phyloP scores from a whole-genome alignment of 2,329 filamentous ascomycete genomes.

The Fusarium nelsonii region DNA sequence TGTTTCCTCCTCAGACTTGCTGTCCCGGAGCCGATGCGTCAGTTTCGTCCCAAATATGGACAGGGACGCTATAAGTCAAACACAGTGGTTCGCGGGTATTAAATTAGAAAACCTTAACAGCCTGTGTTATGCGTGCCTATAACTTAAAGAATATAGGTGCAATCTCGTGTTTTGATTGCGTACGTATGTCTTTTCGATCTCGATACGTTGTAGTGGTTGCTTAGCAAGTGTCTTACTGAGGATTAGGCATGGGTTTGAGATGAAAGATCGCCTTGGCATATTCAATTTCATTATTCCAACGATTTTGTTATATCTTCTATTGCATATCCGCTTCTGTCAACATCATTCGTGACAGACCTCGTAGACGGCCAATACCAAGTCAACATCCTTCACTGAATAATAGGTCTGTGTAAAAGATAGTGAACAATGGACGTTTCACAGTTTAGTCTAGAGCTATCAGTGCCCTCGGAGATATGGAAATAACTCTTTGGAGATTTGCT shows the following conservation, averaged over 20 bases:
- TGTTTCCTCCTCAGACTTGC: constrained; percentile 20
- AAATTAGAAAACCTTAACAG: constrained; percentile 6
- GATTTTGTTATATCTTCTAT: constrained; percentile 2
- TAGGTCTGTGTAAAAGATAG: no score
- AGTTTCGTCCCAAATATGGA: constrained; percentile 17
- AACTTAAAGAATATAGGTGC: not conserved
- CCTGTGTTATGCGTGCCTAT: not conserved
- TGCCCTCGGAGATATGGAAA: not conserved
- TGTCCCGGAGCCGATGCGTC: not conserved
- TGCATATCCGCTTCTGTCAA: not conserved
- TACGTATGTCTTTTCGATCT: constrained; percentile 1
- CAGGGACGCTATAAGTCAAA: constrained; percentile 21
- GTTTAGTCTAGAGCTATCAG: not conserved
- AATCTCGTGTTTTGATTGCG: not conserved
- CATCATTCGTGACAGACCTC: not conserved
- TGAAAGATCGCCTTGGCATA: constrained; percentile 23
- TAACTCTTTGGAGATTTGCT: not conserved
- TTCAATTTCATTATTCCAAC: not conserved
- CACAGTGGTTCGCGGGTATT: constrained; percentile 8
- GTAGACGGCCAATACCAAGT: no score
- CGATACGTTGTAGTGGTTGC: constrained; percentile 2
- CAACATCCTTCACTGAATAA: not conserved
- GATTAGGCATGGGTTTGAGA: constrained; percentile 15
- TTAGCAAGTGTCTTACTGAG: constrained; percentile 15
- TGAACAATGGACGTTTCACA: not conserved